phyloP scores from a whole-genome alignment of 331 rosid genomes.

The Dryas integrifolia region DNA sequence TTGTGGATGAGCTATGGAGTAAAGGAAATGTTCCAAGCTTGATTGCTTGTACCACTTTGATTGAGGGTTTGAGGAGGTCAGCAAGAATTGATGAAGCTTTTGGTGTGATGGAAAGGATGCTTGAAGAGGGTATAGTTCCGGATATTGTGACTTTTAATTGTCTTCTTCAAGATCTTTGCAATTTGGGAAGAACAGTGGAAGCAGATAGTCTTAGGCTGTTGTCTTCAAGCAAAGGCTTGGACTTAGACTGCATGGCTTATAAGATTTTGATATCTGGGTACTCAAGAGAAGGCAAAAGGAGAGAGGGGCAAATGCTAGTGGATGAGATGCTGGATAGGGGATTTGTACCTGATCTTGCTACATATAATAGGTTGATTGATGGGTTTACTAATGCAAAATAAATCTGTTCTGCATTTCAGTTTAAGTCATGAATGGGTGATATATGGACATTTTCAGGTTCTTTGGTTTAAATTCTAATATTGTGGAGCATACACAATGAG shows the following conservation, averaged over 20 bases:
- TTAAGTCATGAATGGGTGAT: background rate
- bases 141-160: constrained; percentile 74
- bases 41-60: constrained; percentile 60
- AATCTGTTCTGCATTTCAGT: background rate
- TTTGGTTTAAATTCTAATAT: background rate
- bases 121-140: constrained; percentile 50
- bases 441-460: background rate
- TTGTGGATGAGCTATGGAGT: constrained; percentile 66
- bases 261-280: constrained; percentile 56
- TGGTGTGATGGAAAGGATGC: constrained; percentile 59
- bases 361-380: constrained; percentile 61
- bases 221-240: constrained; percentile 62
- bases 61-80: constrained; percentile 64
- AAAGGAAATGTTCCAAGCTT: constrained; percentile 59
- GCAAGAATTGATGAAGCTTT: constrained; percentile 48
- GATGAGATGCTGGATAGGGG: constrained; percentile 86
- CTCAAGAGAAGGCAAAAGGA: constrained; percentile 45
- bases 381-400: constrained; percentile 34
- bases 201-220: constrained; percentile 62
- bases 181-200: constrained; percentile 49
- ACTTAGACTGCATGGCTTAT: constrained; percentile 54
- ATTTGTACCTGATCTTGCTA: constrained; percentile 63
- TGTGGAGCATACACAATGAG: background rate
- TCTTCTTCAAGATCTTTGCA: constrained; percentile 63
- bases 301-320: constrained; percentile 53